Evolutionary conservation across 495 filamentous ascomycete species (phyloP), one percentile per base, ranked within the genome.

Genomic region (Bombardia bombarda): DNA sequence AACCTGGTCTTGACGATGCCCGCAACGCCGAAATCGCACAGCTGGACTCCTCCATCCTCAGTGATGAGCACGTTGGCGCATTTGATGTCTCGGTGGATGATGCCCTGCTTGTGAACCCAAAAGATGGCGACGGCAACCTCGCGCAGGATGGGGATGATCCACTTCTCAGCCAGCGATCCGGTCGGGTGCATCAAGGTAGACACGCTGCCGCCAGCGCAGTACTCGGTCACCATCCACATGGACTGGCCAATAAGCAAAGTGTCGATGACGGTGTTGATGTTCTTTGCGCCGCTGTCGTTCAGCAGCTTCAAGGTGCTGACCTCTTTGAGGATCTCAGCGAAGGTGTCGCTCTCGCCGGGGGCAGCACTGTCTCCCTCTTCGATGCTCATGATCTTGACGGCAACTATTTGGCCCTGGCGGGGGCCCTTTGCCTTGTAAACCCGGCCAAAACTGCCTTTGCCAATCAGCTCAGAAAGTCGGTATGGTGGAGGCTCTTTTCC

Each of bases 301-400:
- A 49, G 47, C 3, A 45, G 35, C n/a, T 49, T 45, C 4, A 49
- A 20, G 9, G 47, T 49, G 24, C 38, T 49, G 41, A 49, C 47
- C 36, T 49, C 47, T 24, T 45, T 44, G 30, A 49, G 41, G 20
- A 49, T 45, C 16, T 49, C 47, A 23, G 36, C 43, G 42, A 49
- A 49, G 36, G 47, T 49, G 23, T 49, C 47, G 36, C 36, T 34
- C 7, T 26, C 37, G 23, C 42, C 23, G 17, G 47, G 47, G 20
- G 34, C 39, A 30, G 45, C 21, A n/a, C 25, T 49, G 37, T 49
- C 47, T 13, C 47, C 41, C 47, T 49, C 41, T 25, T 45, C 47
- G 20, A 49, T 49, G 41, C 42, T 49, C 40, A 49, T 49, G 47
- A 49, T 45, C 41, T 49, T 49, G 35, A 49, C 47, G 36, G 47